Percentiles rank a stretch among this genome's conserved stretches.
These are phyloP conservation scores for Alternaria sp. DNA, from an alignment of 2,329 filamentous ascomycete genomes.

Conservation along the genomic window DNA sequence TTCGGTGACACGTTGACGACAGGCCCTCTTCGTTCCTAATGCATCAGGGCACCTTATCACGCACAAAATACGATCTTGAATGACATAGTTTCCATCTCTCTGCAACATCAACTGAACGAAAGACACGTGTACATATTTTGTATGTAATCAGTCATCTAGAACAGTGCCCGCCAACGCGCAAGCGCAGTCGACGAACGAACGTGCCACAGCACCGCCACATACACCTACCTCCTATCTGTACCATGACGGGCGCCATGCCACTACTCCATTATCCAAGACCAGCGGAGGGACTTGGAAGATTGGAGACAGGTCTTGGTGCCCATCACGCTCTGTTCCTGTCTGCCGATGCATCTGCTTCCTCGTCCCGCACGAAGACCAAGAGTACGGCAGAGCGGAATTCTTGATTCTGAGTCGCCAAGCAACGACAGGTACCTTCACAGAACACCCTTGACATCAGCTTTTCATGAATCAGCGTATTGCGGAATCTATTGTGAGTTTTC, in stretches of 20 bases:
- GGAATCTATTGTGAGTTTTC: not conserved
- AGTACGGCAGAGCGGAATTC: constrained; percentile 9
- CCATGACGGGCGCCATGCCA: constrained; percentile 10
- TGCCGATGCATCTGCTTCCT: constrained; percentile 9
- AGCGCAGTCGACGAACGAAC: not conserved
- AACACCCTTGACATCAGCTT: not conserved
- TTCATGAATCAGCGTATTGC: not conserved
- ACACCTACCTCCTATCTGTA: not conserved
- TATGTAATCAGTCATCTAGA: not conserved
- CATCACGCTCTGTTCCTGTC: not conserved
- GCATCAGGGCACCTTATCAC: not conserved
- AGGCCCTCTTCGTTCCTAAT: constrained; percentile 1
- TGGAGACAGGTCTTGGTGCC: constrained; percentile 5
- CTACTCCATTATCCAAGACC: constrained; percentile 6
- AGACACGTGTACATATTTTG: constrained; percentile 6
- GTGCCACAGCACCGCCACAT: constrained; percentile 14
- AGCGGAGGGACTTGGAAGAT: constrained; percentile 8
- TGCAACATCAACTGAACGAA: not conserved
- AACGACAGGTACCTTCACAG: not conserved
- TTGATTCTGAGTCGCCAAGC: constrained; percentile 9
- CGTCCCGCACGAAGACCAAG: constrained; percentile 13
- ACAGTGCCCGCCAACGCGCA: not conserved
- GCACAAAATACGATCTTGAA: not conserved
- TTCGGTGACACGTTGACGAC: not conserved
- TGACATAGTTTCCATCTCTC: not conserved